phyloP scores from a whole-genome alignment of 805 yeast species.

The Yamadazyma paraphyllophila region DNA sequence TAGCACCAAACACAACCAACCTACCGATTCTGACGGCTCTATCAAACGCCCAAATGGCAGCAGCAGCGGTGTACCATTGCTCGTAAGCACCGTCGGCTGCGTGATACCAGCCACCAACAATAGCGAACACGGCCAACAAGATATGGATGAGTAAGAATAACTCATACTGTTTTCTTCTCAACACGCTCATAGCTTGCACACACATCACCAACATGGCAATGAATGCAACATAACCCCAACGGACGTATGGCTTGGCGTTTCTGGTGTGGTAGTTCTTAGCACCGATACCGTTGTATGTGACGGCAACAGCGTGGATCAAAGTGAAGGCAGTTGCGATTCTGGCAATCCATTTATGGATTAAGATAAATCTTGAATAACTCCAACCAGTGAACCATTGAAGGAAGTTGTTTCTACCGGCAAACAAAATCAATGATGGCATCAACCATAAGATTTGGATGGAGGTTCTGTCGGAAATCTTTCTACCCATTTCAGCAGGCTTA shows the following conservation, averaged over 20 bases:
- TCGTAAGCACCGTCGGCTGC: conserved; percentile 23
- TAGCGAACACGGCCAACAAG: conserved; percentile 35
- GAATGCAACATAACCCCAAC: conserved; percentile 34
- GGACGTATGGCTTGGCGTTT: conserved; percentile 26
- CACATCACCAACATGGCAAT: conserved; percentile 22
- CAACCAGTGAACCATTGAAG: conserved; percentile 61
- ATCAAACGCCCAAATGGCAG: conserved; percentile 39
- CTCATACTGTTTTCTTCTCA: conserved; percentile 71
- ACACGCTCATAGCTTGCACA: conserved; percentile 34
- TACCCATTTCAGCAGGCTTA: conserved; percentile 28
- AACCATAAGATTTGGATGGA: conserved; percentile 50
- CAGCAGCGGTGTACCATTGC: conserved; percentile 26
- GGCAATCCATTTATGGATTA: conserved; percentile 67
- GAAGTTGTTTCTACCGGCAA: conserved; percentile 74
- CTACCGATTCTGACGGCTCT: conserved; percentile 31
- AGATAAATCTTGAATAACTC: conserved; percentile 57
- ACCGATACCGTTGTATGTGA: conserved; percentile 48
- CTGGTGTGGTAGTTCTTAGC: conserved; percentile 27
- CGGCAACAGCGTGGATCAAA: conserved; percentile 55
- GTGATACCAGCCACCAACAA: conserved; percentile 62
- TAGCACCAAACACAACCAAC: conserved; percentile 31
- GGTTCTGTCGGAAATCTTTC: conserved; percentile 53
- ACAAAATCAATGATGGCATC: conserved; percentile 58
- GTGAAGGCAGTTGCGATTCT: conserved; percentile 48
- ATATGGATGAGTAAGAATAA: conserved; percentile 22